These are phyloP conservation scores for Phaeodactylum tricornutum DNA, from an alignment of 108 stramenopile genomes.

Conservation along the genomic window DNA sequence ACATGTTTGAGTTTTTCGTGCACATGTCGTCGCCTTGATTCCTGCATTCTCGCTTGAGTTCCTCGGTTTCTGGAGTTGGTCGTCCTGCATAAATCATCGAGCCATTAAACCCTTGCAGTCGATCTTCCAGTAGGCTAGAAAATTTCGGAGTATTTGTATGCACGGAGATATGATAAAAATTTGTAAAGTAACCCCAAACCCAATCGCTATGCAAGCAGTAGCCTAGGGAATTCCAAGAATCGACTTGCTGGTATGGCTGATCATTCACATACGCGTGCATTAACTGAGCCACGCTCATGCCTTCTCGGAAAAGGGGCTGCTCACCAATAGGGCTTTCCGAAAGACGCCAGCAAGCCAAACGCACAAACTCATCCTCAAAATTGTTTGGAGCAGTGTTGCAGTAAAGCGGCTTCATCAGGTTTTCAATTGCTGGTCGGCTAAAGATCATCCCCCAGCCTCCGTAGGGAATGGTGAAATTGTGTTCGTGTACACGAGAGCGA, in stretches of 20 bases:
- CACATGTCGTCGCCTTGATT: not conserved
- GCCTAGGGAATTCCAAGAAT: not conserved
- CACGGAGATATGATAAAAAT: slow-evolving; percentile 8
- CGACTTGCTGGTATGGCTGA: slow-evolving; percentile 4
- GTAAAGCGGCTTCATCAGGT: not conserved
- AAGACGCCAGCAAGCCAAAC: slow-evolving; percentile 7
- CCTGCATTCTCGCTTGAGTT: slow-evolving; percentile 1
- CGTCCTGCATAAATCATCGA: not conserved
- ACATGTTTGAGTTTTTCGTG: not conserved
- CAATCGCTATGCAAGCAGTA: slow-evolving; percentile 9
- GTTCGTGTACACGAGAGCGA: not conserved
- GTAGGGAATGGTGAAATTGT: slow-evolving; percentile 33
- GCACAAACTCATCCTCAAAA: slow-evolving; percentile 1
- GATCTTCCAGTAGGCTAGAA: too few species aligned
- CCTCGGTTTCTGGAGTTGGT: not conserved
- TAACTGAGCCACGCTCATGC: slow-evolving; percentile 19
- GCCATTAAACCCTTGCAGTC: not conserved
- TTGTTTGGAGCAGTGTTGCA: not conserved
- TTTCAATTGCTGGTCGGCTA: slow-evolving; percentile 15
- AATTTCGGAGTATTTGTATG: not conserved
- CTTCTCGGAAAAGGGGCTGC: slow-evolving; percentile 7
- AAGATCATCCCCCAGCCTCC: slow-evolving; percentile 32
- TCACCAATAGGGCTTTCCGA: slow-evolving; percentile 14
- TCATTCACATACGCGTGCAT: slow-evolving; percentile 6
- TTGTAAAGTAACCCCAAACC: slow-evolving; percentile 8